These are phyloP conservation scores for Diaporthe destruens DNA, from an alignment of 2,329 filamentous ascomycete genomes.

Conservation along the genomic window DNA sequence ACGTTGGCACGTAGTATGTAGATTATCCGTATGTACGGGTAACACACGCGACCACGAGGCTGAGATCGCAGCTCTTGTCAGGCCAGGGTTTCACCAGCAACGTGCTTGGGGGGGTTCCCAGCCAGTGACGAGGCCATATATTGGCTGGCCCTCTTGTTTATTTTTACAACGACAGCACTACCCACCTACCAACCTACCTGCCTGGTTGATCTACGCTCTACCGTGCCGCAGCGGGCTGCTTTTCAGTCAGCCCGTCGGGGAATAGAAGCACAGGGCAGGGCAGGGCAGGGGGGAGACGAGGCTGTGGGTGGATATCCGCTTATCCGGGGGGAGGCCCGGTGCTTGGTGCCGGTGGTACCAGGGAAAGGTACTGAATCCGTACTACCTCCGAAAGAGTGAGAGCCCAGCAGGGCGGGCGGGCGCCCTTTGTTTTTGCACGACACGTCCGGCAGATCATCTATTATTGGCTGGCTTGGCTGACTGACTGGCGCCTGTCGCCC, in stretches of 20 bases:
- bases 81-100: slow-evolving; percentile 13
- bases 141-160: background rate
- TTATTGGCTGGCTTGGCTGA: background rate
- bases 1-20: background rate
- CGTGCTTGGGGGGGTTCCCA: background rate
- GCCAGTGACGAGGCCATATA: background rate
- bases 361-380: no score
- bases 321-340: background rate
- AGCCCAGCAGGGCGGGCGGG: no score
- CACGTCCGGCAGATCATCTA: background rate
- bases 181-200: no score
- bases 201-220: no score
- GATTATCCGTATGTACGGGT: background rate
- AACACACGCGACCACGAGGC: background rate
- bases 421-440: no score
- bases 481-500: background rate
- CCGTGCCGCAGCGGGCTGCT: no score
- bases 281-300: background rate
- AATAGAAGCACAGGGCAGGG: no score
- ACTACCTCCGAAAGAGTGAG: background rate
- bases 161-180: background rate
- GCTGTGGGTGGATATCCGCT: background rate
- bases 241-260: background rate
- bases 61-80: slow-evolving; percentile 30
- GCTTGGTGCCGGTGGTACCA: no score